Conservation (phyloP, 495 filamentous ascomycete species). For the Penicillium steckii region DNA sequence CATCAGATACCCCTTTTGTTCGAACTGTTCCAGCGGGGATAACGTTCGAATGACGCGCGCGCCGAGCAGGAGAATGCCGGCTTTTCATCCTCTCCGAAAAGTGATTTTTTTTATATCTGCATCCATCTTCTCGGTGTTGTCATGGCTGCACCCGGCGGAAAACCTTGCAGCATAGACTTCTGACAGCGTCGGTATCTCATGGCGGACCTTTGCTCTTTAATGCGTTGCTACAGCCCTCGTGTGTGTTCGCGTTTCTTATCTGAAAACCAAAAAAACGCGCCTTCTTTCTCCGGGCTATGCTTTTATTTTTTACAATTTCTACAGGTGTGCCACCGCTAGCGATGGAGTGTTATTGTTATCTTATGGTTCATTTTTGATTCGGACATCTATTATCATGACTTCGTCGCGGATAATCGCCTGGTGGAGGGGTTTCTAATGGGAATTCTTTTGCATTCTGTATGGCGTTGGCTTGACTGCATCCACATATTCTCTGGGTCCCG, state of each 20-base stretch:
- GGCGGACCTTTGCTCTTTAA: constrained; percentile 42
- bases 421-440: constrained; percentile 29
- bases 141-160: constrained; percentile 42
- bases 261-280: constrained; percentile 20
- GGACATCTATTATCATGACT: constrained; percentile 16
- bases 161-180: constrained; percentile 45
- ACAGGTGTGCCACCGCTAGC: constrained; percentile 24
- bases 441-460: constrained; percentile 47
- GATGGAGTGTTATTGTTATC: constrained; percentile 11
- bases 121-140: constrained; percentile 45
- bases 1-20: constrained; percentile 60
- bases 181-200: constrained; percentile 53
- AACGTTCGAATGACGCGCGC: constrained; percentile 42
- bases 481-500: constrained; percentile 40
- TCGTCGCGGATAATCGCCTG: constrained; percentile 4
- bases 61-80: constrained; percentile 41
- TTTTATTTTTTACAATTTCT: neutral
- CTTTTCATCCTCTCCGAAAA: constrained; percentile 40
- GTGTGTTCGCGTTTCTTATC: constrained; percentile 19
- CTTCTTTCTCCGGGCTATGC: constrained; percentile 36
- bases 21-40: constrained; percentile 39
- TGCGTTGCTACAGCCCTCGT: constrained; percentile 26
- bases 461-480: constrained; percentile 54
- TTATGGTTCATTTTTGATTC: constrained; percentile 9
- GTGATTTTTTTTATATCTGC: constrained; percentile 46